Conservation (phyloP, 495 filamentous ascomycete genomes). For the Penicillium herquei region DNA sequence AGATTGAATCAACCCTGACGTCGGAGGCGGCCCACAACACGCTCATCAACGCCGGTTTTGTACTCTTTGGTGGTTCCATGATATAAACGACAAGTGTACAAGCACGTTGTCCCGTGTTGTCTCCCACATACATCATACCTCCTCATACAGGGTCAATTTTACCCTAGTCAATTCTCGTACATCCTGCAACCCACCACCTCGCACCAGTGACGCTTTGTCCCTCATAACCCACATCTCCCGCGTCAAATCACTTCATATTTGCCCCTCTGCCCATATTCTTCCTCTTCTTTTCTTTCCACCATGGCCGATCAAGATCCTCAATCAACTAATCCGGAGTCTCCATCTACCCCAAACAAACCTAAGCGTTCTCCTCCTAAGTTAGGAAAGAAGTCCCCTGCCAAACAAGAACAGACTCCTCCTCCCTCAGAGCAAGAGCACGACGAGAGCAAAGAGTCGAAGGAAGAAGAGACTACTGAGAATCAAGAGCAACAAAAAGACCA, state of each 20-base stretch:
- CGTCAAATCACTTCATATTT: constrained; percentile 30
- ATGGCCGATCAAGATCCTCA: constrained; percentile 39
- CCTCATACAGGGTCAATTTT: constrained; percentile 13
- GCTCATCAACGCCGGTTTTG: constrained; percentile 12
- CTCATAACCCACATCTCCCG: constrained; percentile 16
- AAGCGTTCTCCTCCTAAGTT: constrained; percentile 35
- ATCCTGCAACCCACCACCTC: constrained; percentile 9
- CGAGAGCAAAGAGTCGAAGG: constrained; percentile 5
- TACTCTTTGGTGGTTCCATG: constrained; percentile 7
- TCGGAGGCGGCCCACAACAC: constrained; percentile 24
- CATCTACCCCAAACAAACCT: constrained; percentile 25
- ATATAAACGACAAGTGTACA: constrained; percentile 23
- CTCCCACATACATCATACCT: constrained; percentile 24
- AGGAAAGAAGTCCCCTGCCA: constrained; percentile 33
- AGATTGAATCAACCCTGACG: constrained; percentile 21
- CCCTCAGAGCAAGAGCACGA: constrained; percentile 27
- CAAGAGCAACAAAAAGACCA: constrained; percentile 18
- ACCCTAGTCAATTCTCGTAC: constrained; percentile 6
- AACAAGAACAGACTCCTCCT: constrained; percentile 35
- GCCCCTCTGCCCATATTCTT: constrained; percentile 12
- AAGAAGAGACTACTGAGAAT: constrained; percentile 16
- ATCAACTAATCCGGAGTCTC: constrained; percentile 25
- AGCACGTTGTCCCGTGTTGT: background rate
- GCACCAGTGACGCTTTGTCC: constrained; percentile 21
- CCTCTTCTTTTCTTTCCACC: constrained; percentile 29